Evolutionary conservation across 768 basidiomycete species (phyloP), one percentile per base, ranked within the genome.

Genomic region (Amanita subjunquillea): DNA sequence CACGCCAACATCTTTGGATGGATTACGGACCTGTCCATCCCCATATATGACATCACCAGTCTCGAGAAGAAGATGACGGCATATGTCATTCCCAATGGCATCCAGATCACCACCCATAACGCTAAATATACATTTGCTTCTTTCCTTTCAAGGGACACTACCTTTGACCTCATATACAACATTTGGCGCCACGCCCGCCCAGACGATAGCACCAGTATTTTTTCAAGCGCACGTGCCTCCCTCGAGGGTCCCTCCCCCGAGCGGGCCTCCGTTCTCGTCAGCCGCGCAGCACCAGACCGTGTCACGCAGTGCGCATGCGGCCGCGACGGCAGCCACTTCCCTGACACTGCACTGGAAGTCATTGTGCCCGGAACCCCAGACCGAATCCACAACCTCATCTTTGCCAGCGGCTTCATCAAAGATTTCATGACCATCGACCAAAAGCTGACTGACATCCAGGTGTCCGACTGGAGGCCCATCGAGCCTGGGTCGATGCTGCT

Each of bases 1-100:
- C 91, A 99, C 60, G 95, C 96, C 40, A 98, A 98, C 63, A 97
- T 98, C 41, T 95, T 98, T 67, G 95, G 96, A 40, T 98, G 95
- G 96, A 87, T 96, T 46, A 98, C 95, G 27, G 85, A 95, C 63
- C 74, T 94, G 57, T 83, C 83, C 40, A 82, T 97, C 54, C 87
- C 94, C 6, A 91, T 96, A 56, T 78, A 83, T 63, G 91, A 96
- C 62, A 83, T 97, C 52, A 83, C 76, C 30, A 72, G 79, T 20
- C 78, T 98, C 22, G 95, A 98, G 63, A 97, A 96, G 78, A 90
- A 83, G 62, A 98, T 94, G 91, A 97, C 95, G 0, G 94, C 95
- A 2, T 89, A 93, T 59, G 91, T 97, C 54, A 97, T 97, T 56
- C 95, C 95, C 13, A 97, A 97, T 65, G 95, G 91, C 23, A 94